Conservation (phyloP, 2,329 filamentous ascomycete species). For the Xylogone sp. region DNA sequence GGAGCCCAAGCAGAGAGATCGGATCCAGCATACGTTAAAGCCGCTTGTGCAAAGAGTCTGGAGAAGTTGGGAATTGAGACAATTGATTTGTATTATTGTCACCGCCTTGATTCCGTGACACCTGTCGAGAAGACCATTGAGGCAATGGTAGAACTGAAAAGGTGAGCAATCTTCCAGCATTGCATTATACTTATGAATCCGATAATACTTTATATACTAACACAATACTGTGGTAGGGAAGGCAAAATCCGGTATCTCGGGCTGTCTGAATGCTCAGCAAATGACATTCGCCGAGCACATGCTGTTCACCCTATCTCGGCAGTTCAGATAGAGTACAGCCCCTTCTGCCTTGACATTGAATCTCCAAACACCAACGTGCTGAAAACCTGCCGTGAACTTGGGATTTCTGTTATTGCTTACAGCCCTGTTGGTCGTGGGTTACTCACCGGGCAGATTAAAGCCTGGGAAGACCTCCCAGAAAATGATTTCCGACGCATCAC, state of each 20-base stretch:
- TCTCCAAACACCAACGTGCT: slow-evolving; percentile 25
- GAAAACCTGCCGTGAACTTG: slow-evolving; percentile 38
- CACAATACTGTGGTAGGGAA: slow-evolving; percentile 11
- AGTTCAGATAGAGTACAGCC: slow-evolving; percentile 48
- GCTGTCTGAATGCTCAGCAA: slow-evolving; percentile 39
- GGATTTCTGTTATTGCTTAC: slow-evolving; percentile 31
- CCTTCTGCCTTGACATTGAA: slow-evolving; percentile 45
- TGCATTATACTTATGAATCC: not conserved
- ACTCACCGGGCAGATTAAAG: slow-evolving; percentile 42
- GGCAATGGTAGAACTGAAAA: slow-evolving; percentile 40
- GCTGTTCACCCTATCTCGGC: slow-evolving; percentile 42
- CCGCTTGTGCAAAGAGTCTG: slow-evolving; percentile 35
- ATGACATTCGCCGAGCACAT: slow-evolving; percentile 43
- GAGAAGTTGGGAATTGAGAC: slow-evolving; percentile 44
- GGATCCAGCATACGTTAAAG: not conserved
- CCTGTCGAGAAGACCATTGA: slow-evolving; percentile 48
- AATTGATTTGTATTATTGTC: slow-evolving; percentile 54
- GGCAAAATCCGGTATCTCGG: slow-evolving; percentile 48
- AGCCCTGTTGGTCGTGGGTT: slow-evolving; percentile 44
- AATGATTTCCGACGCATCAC: slow-evolving; percentile 29
- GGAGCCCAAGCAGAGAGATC: not conserved
- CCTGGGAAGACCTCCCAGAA: slow-evolving; percentile 36
- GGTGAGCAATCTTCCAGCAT: slow-evolving; percentile 3
- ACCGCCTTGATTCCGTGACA: slow-evolving; percentile 42
- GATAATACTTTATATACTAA: not conserved